A percentile compares a stretch with the other conserved stretches of the same genome.
These are phyloP conservation scores for Phytomonas francai DNA, from an alignment of 208 protist species.

Conservation along the genomic window DNA sequence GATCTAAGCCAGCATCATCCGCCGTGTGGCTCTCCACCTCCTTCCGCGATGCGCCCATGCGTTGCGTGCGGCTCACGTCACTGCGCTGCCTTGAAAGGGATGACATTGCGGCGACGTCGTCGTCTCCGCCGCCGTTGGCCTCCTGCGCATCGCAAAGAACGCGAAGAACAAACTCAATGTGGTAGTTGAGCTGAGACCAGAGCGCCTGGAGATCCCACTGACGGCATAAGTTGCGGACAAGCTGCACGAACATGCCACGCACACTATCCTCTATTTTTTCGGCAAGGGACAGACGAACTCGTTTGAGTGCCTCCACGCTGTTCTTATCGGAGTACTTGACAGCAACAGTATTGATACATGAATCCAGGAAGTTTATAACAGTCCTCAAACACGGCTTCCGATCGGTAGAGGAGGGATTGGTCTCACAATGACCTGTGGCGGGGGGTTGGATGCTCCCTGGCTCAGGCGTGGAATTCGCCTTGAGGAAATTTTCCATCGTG, in stretches of 20 bases:
- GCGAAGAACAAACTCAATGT: slow-evolving; percentile 70
- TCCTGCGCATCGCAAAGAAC: slow-evolving; percentile 71
- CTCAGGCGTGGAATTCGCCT: not conserved
- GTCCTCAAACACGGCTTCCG: not conserved
- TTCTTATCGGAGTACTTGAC: not conserved
- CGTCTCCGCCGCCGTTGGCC: slow-evolving; percentile 39
- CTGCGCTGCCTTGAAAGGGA: slow-evolving; percentile 60
- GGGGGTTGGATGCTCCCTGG: not conserved
- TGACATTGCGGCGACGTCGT: slow-evolving; percentile 49
- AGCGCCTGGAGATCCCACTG: slow-evolving; percentile 73
- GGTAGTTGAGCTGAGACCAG: slow-evolving; percentile 78
- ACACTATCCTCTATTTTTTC: slow-evolving; percentile 21
- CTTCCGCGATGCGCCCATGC: slow-evolving; percentile 32
- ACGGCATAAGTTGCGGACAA: slow-evolving; percentile 43
- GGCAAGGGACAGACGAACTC: not conserved
- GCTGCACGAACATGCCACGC: slow-evolving; percentile 27
- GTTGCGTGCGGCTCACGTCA: slow-evolving; percentile 37
- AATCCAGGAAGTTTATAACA: not conserved
- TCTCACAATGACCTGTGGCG: not conserved
- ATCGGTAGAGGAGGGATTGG: not conserved
- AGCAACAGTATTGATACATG: not conserved
- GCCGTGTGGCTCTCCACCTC: slow-evolving; percentile 16
- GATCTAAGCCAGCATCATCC: slow-evolving; percentile 34
- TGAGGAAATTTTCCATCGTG: not conserved
- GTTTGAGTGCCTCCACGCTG: not conserved